Evolutionary conservation across 1,139 yeast genomes (phyloP).

Genomic region (Suhomyces panamericanus): DNA sequence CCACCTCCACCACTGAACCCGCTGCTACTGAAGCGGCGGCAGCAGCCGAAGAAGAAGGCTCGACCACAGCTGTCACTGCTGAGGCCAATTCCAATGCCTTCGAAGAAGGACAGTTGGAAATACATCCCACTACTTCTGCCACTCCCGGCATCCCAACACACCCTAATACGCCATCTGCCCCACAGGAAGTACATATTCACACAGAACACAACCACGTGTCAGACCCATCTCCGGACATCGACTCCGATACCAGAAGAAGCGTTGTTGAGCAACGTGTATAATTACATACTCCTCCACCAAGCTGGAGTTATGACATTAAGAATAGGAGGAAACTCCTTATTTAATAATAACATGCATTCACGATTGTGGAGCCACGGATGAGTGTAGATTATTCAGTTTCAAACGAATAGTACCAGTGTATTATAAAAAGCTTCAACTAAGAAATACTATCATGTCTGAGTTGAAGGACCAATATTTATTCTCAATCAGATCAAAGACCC

Average conservation of each 20-base stretch:
- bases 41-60: background rate
- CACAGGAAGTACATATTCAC: background rate
- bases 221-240: background rate
- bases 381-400: no score
- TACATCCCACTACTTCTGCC: background rate
- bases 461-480: no score
- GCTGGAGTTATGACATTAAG: no score
- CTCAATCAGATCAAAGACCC: no score
- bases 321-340: no score
- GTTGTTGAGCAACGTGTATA: slow-evolving; percentile 33
- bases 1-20: background rate
- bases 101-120: background rate
- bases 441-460: no score
- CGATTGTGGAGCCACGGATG: background rate
- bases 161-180: background rate
- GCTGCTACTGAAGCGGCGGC: slow-evolving; percentile 1
- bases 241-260: slow-evolving; percentile 18
- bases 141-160: no score
- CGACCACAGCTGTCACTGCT: no score
- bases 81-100: background rate
- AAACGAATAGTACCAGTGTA: no score
- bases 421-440: no score
- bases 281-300: background rate
- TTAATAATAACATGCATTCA: background rate
- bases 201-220: background rate